Percentiles rank a stretch among this genome's conserved stretches.
Evolutionary conservation across 192 early-diverging fungal genomes (phyloP).

Genomic region (Coemansia sp.): DNA sequence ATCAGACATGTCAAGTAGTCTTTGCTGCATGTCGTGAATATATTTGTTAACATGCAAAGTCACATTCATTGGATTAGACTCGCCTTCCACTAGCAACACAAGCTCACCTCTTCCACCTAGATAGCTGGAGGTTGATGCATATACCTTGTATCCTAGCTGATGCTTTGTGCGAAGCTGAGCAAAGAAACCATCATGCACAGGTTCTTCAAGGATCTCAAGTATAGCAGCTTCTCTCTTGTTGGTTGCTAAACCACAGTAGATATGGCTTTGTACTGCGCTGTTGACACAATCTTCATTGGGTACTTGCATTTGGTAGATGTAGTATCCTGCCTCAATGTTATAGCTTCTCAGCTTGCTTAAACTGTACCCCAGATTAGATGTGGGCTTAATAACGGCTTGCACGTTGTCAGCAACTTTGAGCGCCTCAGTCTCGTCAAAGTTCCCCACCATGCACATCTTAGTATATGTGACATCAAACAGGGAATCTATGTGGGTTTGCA

Average conservation of each 20-base stretch:
- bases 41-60: conserved; percentile 83
- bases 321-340: conserved; percentile 75
- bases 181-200: conserved; percentile 80
- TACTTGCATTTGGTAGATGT: neutral
- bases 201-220: conserved; percentile 68
- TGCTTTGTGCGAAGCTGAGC: conserved; percentile 89
- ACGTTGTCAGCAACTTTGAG: neutral
- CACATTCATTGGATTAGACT: conserved; percentile 74
- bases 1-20: conserved; percentile 4
- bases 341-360: conserved; percentile 87
- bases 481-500: conserved; percentile 1
- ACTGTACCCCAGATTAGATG: conserved; percentile 65
- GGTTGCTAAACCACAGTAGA: neutral
- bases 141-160: conserved; percentile 66
- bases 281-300: neutral
- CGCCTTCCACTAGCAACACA: conserved; percentile 61
- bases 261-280: neutral
- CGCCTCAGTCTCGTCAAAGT: neutral
- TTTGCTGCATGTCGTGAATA: conserved; percentile 57
- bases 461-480: conserved; percentile 29
- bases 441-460: neutral
- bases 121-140: neutral
- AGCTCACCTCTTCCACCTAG: neutral
- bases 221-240: conserved; percentile 4
- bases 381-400: conserved; percentile 16